Evolutionary conservation across 2,329 filamentous ascomycete species (phyloP).

Genomic region (Corynespora cassiicola): DNA sequence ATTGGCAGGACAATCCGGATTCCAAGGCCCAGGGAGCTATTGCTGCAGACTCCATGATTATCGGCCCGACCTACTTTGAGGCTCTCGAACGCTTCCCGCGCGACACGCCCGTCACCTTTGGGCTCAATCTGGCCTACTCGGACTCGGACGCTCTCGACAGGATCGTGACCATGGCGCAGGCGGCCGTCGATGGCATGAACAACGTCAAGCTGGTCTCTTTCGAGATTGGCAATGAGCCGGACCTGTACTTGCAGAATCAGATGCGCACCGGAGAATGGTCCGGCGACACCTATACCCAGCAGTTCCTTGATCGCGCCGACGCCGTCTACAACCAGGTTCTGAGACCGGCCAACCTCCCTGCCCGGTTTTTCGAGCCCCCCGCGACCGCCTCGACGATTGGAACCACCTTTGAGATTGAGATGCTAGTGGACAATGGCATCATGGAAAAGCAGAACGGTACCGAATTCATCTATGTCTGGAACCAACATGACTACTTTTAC

Average conservation of each 20-base stretch:
- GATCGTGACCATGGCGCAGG: slow-evolving; percentile 52
- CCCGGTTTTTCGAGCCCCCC: slow-evolving; percentile 57
- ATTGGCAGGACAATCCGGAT: slow-evolving; percentile 47
- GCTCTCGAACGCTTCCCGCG: slow-evolving; percentile 57
- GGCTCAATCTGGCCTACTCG: slow-evolving; percentile 58
- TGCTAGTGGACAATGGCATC: slow-evolving; percentile 51
- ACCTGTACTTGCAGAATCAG: slow-evolving; percentile 51
- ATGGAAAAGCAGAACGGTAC: slow-evolving; percentile 43
- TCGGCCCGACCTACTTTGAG: slow-evolving; percentile 57
- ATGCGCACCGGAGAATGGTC: slow-evolving; percentile 54
- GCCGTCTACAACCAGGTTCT: slow-evolving; percentile 55
- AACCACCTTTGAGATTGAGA: slow-evolving; percentile 55
- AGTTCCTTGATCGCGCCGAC: slow-evolving; percentile 55
- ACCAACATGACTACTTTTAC: slow-evolving; percentile 63
- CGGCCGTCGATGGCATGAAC: slow-evolving; percentile 42
- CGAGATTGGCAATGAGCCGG: slow-evolving; percentile 54
- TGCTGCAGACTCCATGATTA: slow-evolving; percentile 53
- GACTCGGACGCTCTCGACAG: slow-evolving; percentile 51
- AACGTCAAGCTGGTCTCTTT: slow-evolving; percentile 50
- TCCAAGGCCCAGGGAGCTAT: slow-evolving; percentile 48
- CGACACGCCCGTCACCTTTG: slow-evolving; percentile 58
- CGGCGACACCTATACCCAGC: slow-evolving; percentile 51
- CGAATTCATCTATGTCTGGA: slow-evolving; percentile 53
- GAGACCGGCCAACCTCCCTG: slow-evolving; percentile 46
- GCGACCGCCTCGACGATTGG: slow-evolving; percentile 59